Conservation (phyloP, 2,329 filamentous ascomycete species). For the Stromatinia cepivora region DNA sequence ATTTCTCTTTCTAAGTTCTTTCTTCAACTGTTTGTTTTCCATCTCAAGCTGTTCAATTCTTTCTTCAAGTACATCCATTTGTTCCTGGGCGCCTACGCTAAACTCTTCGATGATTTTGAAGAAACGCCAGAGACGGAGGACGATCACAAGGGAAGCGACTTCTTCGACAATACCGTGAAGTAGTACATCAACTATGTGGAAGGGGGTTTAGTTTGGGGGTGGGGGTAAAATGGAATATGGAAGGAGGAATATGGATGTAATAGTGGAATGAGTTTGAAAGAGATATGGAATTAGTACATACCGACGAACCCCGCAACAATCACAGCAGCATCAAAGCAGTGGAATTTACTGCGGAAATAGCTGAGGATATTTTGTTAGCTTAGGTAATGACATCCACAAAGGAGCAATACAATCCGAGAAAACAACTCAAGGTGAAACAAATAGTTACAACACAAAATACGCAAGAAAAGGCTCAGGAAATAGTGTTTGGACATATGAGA, state of each 20-base stretch:
- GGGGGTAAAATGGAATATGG: background rate
- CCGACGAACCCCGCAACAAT: constrained; percentile 60
- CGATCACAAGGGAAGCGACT: constrained; percentile 64
- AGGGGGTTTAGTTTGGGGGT: constrained; percentile 36
- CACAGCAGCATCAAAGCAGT: constrained; percentile 63
- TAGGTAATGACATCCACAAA: background rate
- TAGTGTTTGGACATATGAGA: background rate
- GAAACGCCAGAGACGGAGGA: constrained; percentile 66
- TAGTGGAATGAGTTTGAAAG: background rate
- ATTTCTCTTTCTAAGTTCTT: constrained; percentile 38
- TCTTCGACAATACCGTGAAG: constrained; percentile 61
- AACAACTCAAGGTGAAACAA: background rate
- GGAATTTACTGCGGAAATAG: constrained; percentile 60
- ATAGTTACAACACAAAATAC: background rate
- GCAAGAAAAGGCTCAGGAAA: background rate
- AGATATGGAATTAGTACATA: background rate
- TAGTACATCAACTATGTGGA: constrained; percentile 62
- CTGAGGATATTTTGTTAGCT: constrained; percentile 40
- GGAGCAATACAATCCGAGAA: background rate
- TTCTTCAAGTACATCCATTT: constrained; percentile 58
- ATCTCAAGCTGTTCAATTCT: constrained; percentile 53
- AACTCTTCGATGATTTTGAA: constrained; percentile 72
- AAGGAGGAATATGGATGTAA: background rate
- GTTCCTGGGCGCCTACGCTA: constrained; percentile 60
- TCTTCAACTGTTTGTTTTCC: constrained; percentile 53